These are phyloP conservation scores for Euphrasia arctica DNA, from an alignment of 305 asterid genomes.

Conservation along the genomic window DNA sequence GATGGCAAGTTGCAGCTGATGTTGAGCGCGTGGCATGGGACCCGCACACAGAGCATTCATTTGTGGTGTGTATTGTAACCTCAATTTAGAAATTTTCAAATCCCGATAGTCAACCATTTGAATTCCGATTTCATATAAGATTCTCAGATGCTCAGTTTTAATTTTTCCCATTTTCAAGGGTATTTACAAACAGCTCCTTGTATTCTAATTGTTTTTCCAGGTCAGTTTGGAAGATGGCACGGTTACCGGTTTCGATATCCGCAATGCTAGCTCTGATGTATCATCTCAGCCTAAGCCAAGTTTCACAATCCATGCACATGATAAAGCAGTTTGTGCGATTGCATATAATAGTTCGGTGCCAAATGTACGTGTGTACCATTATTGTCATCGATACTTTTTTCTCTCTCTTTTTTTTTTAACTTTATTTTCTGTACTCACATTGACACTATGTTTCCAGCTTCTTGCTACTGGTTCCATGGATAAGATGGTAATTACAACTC, in stretches of 20 bases:
- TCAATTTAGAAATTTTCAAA: conserved; percentile 11
- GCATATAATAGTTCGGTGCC: conserved; percentile 63
- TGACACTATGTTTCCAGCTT: conserved; percentile 44
- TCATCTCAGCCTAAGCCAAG: conserved; percentile 47
- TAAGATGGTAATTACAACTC: conserved; percentile 56
- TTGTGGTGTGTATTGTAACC: conserved; percentile 62
- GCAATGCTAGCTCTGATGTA: conserved; percentile 49
- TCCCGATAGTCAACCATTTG: not conserved
- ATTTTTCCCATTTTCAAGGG: not conserved
- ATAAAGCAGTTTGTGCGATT: conserved; percentile 69
- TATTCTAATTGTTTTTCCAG: conserved; percentile 38
- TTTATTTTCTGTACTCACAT: conserved; percentile 25
- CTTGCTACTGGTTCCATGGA: conserved; percentile 93
- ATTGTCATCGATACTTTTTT: not conserved
- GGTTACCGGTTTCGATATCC: conserved; percentile 69
- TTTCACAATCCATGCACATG: conserved; percentile 82
- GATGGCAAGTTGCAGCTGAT: conserved; percentile 68
- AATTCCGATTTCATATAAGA: not conserved
- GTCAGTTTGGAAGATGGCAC: conserved; percentile 87
- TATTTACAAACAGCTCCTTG: not conserved
- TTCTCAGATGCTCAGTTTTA: not conserved
- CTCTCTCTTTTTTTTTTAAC: not conserved
- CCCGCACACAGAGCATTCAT: conserved; percentile 69
- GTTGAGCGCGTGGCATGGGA: conserved; percentile 96
- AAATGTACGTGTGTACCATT: conserved; percentile 45